Evolutionary conservation across 139 green algal genomes (phyloP).

Genomic region (Chlorella sp.): DNA sequence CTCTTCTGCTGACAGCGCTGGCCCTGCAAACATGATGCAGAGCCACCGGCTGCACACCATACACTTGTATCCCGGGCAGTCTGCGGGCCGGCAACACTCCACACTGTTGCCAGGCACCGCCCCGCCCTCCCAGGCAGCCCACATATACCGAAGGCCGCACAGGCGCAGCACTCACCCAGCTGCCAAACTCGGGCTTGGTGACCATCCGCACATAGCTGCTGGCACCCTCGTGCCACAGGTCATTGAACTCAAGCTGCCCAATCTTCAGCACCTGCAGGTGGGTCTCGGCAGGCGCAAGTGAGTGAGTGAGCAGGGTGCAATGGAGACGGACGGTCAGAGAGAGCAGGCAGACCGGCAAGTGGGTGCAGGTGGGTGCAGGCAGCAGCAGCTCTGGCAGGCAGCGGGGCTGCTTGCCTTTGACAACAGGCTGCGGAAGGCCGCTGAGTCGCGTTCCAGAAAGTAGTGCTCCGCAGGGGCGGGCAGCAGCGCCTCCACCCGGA

Average conservation of each 20-base stretch:
- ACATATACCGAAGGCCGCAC: too few species aligned
- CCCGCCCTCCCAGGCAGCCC: too few species aligned
- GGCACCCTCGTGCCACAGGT: slow-evolving; percentile 37
- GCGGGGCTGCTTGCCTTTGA: slow-evolving; percentile 11
- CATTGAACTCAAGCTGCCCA: slow-evolving; percentile 30
- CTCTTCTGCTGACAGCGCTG: neutral
- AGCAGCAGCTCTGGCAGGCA: neutral
- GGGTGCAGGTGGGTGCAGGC: neutral
- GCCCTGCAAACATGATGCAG: neutral
- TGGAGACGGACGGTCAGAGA: neutral
- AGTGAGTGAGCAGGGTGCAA: neutral
- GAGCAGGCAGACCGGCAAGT: neutral
- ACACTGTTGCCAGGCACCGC: too few species aligned
- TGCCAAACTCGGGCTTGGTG: slow-evolving; percentile 52
- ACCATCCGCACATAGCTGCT: slow-evolving; percentile 45
- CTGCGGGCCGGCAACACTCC: too few species aligned
- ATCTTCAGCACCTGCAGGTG: slow-evolving; percentile 28
- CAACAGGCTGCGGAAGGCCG: slow-evolving; percentile 45
- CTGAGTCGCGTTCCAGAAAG: slow-evolving; percentile 51
- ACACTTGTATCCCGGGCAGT: too few species aligned
- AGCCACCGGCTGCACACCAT: neutral
- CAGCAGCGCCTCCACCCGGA: slow-evolving; percentile 25
- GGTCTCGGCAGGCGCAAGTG: neutral
- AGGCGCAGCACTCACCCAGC: slow-evolving; percentile 32
- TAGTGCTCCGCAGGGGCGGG: slow-evolving; percentile 5